phyloP scores from a whole-genome alignment of 1,139 yeast genomes.

The Martiniozyma asiatica region DNA sequence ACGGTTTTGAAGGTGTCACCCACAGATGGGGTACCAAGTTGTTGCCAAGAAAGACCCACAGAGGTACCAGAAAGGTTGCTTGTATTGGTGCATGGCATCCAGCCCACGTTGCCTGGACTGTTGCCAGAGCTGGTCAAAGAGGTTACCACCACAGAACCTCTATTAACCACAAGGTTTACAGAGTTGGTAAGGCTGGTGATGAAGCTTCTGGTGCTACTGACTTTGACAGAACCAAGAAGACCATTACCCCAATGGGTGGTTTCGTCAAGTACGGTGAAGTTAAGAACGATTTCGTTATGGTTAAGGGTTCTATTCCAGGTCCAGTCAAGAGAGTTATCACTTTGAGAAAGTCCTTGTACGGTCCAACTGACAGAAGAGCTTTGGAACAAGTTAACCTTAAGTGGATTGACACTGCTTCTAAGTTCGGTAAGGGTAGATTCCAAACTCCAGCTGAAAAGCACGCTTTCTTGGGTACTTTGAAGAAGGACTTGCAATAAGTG shows the following conservation, averaged over 20 bases:
- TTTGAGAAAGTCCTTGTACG: conserved; percentile 96
- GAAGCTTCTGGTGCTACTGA: conserved; percentile 92
- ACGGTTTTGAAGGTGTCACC: conserved; percentile 99
- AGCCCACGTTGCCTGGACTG: conserved; percentile 98
- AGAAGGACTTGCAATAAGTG: conserved; percentile 56
- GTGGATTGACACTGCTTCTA: conserved; percentile 99
- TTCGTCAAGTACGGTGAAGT: conserved; percentile 98
- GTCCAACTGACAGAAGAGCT: conserved; percentile 97
- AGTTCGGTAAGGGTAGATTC: conserved; percentile 99
- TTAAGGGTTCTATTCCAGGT: conserved; percentile 99
- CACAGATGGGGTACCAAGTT: conserved; percentile 99
- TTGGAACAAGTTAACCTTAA: conserved; percentile 92
- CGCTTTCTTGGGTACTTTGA: conserved; percentile 99
- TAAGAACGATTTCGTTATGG: conserved; percentile 92
- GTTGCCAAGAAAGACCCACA: conserved; percentile 99
- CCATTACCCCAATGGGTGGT: conserved; percentile 99
- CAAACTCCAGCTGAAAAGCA: conserved; percentile 99
- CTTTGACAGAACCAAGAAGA: conserved; percentile 98
- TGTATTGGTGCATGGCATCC: conserved; percentile 99
- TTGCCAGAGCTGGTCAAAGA: conserved; percentile 99
- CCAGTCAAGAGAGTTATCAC: conserved; percentile 98
- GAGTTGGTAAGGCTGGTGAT: conserved; percentile 95
- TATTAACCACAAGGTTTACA: conserved; percentile 99
- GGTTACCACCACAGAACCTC: conserved; percentile 99
- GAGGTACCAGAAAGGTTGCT: conserved; percentile 99